Conservation (phyloP, 345 rosid species). For the Limnanthes douglasii region DNA sequence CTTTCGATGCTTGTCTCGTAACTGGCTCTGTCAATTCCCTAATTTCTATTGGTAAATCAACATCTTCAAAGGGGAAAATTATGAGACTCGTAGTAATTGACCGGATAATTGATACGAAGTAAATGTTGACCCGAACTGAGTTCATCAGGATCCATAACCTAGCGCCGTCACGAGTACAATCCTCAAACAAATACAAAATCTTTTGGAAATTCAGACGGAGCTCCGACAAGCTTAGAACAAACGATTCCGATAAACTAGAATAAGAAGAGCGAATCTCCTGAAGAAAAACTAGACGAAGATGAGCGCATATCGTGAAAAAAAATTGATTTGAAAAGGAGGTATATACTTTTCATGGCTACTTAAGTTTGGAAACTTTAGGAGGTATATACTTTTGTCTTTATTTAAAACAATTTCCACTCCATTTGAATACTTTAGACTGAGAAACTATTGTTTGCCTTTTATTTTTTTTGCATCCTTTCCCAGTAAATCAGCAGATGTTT, state of each 20-base stretch:
- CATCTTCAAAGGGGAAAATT: conserved; percentile 27
- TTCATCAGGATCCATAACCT: conserved; percentile 43
- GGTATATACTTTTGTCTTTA: no score
- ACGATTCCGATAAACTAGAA: conserved; percentile 16
- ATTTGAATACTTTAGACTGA: no score
- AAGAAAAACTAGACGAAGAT: no score
- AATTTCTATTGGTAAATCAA: conserved; percentile 31
- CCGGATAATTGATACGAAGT: conserved; percentile 27
- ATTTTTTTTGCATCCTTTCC: no score
- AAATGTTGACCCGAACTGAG: conserved; percentile 34
- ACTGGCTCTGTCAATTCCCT: conserved; percentile 32
- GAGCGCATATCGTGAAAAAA: no score
- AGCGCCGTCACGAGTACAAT: conserved; percentile 48
- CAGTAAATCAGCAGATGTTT: no score
- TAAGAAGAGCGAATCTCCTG: no score
- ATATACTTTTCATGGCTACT: no score
- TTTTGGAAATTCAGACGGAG: conserved; percentile 53
- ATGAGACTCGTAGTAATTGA: conserved; percentile 42
- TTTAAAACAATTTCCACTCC: no score
- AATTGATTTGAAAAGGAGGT: no score
- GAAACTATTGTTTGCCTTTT: no score
- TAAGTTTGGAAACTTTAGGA: no score
- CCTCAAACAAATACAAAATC: conserved; percentile 36
- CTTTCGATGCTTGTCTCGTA: conserved; percentile 33
- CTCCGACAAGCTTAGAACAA: conserved; percentile 43